phyloP scores from a whole-genome alignment of 495 filamentous ascomycete species.

The Penicillium mononematosum region DNA sequence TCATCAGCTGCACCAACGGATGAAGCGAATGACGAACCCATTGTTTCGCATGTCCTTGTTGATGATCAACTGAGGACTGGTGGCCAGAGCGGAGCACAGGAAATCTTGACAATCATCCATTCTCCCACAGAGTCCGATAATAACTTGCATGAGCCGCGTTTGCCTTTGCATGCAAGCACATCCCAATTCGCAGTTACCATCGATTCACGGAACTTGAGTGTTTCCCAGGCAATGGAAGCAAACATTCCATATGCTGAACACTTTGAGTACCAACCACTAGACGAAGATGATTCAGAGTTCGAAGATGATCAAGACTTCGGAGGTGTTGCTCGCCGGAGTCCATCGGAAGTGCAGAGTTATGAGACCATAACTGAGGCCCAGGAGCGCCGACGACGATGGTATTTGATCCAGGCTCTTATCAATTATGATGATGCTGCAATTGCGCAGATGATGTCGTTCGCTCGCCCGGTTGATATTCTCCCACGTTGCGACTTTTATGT shows the following conservation, averaged over 20 bases:
- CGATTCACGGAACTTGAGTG: neutral
- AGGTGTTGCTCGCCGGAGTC: neutral
- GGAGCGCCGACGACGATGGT: neutral
- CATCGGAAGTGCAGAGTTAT: neutral
- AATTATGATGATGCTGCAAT: neutral
- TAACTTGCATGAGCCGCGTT: neutral
- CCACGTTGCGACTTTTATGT: neutral
- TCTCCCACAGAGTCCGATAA: neutral
- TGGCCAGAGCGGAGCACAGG: neutral
- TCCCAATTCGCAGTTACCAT: neutral
- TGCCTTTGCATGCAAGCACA: neutral
- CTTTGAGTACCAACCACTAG: neutral
- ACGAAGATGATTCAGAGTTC: neutral
- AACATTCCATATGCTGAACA: neutral
- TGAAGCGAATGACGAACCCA: neutral
- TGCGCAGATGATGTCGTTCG: neutral
- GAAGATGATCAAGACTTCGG: too few relatives aligned
- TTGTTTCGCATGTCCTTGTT: neutral
- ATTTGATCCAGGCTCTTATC: neutral
- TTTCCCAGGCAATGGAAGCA: neutral
- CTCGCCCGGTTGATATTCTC: neutral
- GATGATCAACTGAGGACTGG: neutral
- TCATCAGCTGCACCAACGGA: neutral
- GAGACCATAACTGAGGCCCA: neutral
- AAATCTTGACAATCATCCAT: neutral